phyloP scores from a whole-genome alignment of 208 protist genomes.

The Leishmania amazonensis region DNA sequence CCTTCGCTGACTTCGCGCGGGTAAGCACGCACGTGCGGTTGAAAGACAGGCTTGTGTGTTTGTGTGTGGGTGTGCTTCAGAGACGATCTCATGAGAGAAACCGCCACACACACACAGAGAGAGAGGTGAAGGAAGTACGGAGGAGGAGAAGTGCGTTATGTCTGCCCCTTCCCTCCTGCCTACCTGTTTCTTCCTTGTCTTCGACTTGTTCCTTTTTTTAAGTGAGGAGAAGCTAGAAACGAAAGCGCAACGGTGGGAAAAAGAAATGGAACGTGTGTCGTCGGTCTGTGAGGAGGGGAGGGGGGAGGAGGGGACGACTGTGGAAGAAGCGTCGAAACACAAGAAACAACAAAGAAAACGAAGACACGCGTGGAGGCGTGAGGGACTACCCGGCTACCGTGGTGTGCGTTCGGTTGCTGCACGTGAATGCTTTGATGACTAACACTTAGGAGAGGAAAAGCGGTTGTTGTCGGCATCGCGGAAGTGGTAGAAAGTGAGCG shows the following conservation, averaged over 20 bases:
- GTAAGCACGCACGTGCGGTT: neutral
- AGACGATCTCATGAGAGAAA: too few relatives aligned
- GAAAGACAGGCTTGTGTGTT: too few relatives aligned
- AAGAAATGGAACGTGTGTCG: neutral
- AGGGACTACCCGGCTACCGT: neutral
- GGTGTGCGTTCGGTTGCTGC: neutral
- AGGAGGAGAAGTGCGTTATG: too few relatives aligned
- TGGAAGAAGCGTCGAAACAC: neutral
- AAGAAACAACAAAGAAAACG: neutral
- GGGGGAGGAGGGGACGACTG: neutral
- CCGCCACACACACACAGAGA: too few relatives aligned
- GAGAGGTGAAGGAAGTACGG: too few relatives aligned
- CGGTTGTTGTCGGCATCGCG: neutral
- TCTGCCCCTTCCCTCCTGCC: too few relatives aligned
- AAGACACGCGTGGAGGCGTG: neutral
- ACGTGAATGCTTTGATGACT: neutral
- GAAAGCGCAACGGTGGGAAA: neutral
- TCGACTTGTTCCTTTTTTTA: too few relatives aligned
- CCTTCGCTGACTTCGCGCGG: neutral
- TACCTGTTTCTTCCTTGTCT: too few relatives aligned
- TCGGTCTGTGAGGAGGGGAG: neutral
- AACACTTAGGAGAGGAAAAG: neutral
- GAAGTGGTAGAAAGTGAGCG: neutral
- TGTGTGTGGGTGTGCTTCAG: too few relatives aligned
- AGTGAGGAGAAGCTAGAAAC: neutral